Evolutionary conservation across 179 eudicot genomes (phyloP), one percentile per base, ranked within the genome.

Genomic region (Beta macrorhiza): DNA sequence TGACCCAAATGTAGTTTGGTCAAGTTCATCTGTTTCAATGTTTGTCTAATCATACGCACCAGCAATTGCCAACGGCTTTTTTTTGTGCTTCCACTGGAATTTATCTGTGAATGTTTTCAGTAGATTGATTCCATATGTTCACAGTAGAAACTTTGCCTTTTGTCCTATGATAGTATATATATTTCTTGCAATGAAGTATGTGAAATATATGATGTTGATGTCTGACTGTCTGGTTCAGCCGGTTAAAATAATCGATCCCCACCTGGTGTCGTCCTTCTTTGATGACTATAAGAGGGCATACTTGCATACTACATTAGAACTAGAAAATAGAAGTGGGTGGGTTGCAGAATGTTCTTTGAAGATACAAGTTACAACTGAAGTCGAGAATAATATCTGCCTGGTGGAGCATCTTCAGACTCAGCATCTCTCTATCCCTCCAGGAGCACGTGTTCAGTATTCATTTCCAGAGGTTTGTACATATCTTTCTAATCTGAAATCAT

Each of bases 181-280:
- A 44, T 5, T 14, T 68, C 20, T 68, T 68, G 73, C 52, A 7
- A 69, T 19, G 0, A 17, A 45, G 9, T 45, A 70, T 70, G 56
- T 44, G 20, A 58, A 59, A 82, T 45, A 62, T 68, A 62, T 80
- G 61, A 82, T 85, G 64, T 72, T 83, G 72, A 64, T 73, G 19
- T 65, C 25, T 82, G 79, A 78, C 58, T 78, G 72, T 83, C 68
- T 74, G 37, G 45, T 90, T 87, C 98, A 96, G 99, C 97, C 97
- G 49, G 98, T 97, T 82, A 91, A 92, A 88, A 88, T 97, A 82
- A 92, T 86, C 77, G 98, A 97, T 90, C 98, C 99, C 58, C 99
- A 97, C 89, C 86, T 97, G 92, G 98, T 92, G 72, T 91, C 99
- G 67, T 82, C 99, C 70, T 94, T 94, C 85, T 94, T 91, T 84